Percentiles rank a stretch among this genome's conserved stretches.
Evolutionary conservation across 805 yeast species (phyloP).

Genomic region (Myxozyma udenii): DNA sequence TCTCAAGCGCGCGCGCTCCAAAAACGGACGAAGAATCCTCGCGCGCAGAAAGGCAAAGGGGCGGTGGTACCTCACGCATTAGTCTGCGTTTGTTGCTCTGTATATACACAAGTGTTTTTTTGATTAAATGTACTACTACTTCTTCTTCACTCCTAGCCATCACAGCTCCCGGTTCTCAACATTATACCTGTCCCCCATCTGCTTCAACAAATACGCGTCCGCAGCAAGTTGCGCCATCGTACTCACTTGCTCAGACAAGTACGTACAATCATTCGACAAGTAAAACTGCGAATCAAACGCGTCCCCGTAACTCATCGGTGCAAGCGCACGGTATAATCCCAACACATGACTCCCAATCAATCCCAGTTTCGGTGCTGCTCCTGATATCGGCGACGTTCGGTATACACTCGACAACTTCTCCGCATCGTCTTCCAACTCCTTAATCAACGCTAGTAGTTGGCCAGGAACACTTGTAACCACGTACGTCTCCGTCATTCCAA

Average conservation of each 20-base stretch:
- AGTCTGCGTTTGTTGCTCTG: conserved; percentile 24
- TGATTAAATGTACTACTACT: not conserved
- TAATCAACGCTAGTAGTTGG: conserved; percentile 11
- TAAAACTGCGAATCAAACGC: conserved; percentile 14
- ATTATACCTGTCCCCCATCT: conserved; percentile 14
- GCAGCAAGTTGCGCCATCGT: conserved; percentile 21
- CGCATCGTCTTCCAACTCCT: conserved; percentile 8
- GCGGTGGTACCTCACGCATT: conserved; percentile 88
- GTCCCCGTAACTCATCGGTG: conserved; percentile 25
- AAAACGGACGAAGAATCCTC: conserved; percentile 73
- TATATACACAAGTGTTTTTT: not conserved
- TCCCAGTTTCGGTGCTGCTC: conserved; percentile 18
- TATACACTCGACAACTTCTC: conserved; percentile 8
- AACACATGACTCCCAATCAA: conserved; percentile 17
- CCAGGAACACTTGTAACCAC: conserved; percentile 25
- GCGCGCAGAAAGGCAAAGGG: conserved; percentile 81
- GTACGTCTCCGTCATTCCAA: conserved; percentile 19
- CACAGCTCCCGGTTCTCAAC: not conserved
- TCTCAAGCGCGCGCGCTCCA: conserved; percentile 72
- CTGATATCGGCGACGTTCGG: conserved; percentile 12
- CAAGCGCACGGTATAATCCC: conserved; percentile 23
- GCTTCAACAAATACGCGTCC: conserved; percentile 26
- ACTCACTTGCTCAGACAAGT: conserved; percentile 25
- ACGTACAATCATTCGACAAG: conserved; percentile 22
- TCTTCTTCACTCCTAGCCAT: not conserved